A percentile compares a stretch with the other conserved stretches of the same genome.
Evolutionary conservation across 352 stramenopile species (phyloP).

Genomic region (Pythium rishiriense): DNA sequence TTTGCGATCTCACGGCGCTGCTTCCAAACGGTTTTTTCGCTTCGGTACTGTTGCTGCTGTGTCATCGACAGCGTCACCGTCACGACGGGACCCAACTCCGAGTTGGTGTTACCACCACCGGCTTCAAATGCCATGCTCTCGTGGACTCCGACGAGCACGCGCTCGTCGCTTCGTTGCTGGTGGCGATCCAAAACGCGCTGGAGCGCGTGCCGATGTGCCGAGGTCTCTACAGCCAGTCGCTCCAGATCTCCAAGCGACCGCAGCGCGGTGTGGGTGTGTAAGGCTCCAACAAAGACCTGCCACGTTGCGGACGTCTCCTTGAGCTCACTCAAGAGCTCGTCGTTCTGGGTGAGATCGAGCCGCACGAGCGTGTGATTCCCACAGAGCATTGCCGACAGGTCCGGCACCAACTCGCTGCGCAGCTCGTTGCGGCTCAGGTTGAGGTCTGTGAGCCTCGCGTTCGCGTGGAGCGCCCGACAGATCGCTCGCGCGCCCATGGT

Average conservation of each 20-base stretch:
- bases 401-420: constrained; percentile 22
- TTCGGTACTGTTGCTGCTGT: no score
- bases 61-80: neutral
- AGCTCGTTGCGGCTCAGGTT: constrained; percentile 44
- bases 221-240: neutral
- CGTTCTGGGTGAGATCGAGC: constrained; percentile 20
- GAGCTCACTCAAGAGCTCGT: neutral
- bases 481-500: constrained; percentile 32
- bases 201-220: neutral
- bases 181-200: neutral
- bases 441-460: constrained; percentile 33
- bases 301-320: neutral
- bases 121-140: constrained; percentile 10
- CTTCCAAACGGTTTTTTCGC: constrained; percentile 5
- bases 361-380: constrained; percentile 11
- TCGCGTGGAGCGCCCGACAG: constrained; percentile 24
- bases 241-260: constrained; percentile 5
- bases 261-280: constrained; percentile 4
- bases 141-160: constrained; percentile 14
- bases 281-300: neutral
- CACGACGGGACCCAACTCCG: neutral
- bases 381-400: constrained; percentile 18
- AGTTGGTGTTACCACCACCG: neutral
- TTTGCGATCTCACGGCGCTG: neutral
- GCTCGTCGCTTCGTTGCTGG: constrained; percentile 7